Evolutionary conservation across 768 basidiomycete genomes (phyloP).

Genomic region (Pleurotus cornucopiae): DNA sequence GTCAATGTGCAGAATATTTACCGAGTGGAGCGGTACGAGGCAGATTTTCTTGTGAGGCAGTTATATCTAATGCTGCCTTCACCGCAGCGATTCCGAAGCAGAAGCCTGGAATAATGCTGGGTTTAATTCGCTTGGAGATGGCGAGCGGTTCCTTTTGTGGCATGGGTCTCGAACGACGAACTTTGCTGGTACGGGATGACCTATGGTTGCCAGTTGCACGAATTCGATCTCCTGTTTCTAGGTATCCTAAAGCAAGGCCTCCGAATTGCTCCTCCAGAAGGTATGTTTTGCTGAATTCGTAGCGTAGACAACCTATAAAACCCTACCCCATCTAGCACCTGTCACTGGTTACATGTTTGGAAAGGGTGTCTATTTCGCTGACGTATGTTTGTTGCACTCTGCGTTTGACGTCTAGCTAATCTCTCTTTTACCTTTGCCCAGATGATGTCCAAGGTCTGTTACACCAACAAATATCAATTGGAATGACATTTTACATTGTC

Average conservation of each 20-base stretch:
- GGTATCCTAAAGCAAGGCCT: conserved; percentile 61
- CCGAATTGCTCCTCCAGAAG: conserved; percentile 63
- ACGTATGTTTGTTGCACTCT: conserved; percentile 31
- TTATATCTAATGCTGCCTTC: too few relatives aligned
- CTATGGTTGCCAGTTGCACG: neutral
- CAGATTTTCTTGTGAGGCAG: too few relatives aligned
- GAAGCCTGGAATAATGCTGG: conserved; percentile 42
- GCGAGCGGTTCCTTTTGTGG: conserved; percentile 57
- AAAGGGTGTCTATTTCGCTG: conserved; percentile 63
- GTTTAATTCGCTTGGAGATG: conserved; percentile 35
- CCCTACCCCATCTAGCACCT: conserved; percentile 29
- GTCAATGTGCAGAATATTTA: conserved; percentile 45
- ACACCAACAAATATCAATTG: neutral
- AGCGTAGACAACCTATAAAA: neutral
- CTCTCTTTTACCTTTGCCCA: conserved; percentile 15
- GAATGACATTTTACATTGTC: neutral
- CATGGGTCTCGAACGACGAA: conserved; percentile 62
- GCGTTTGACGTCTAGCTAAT: neutral
- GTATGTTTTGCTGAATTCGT: conserved; percentile 19
- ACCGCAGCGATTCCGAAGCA: conserved; percentile 21
- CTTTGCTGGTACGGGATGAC: conserved; percentile 41
- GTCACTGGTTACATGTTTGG: conserved; percentile 64
- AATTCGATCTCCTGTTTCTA: conserved; percentile 10
- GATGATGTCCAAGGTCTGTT: conserved; percentile 60
- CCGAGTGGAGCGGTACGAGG: conserved; percentile 45